These are phyloP conservation scores for Saussurea involucrata DNA, from an alignment of 129 eudicot species.

Conservation along the genomic window DNA sequence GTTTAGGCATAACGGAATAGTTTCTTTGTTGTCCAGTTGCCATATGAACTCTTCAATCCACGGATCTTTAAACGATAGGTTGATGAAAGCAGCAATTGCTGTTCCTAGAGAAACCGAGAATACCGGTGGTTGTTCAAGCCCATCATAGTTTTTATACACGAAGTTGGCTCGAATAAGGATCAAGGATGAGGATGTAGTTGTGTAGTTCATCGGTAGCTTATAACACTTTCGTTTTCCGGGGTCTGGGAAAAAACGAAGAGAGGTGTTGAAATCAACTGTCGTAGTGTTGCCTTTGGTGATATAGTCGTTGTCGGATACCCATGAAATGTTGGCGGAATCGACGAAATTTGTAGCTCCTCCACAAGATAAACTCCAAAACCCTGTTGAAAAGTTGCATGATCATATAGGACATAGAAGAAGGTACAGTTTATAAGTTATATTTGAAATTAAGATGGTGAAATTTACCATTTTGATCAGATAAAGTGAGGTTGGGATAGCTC, in stretches of 20 bases:
- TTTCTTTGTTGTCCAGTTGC: conserved; percentile 49
- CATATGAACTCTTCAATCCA: conserved; percentile 87
- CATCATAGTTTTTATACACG: conserved; percentile 82
- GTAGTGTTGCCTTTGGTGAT: conserved; percentile 51
- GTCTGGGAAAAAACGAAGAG: conserved; percentile 77
- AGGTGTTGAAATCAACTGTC: conserved; percentile 29
- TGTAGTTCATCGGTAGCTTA: conserved; percentile 49
- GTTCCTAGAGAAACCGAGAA: conserved; percentile 81
- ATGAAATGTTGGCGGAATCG: conserved; percentile 76
- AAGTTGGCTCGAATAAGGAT: conserved; percentile 62
- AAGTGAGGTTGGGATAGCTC: conserved; percentile 17
- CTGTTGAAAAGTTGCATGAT: conserved; percentile 38
- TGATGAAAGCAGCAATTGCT: conserved; percentile 45
- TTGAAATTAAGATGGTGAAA: neutral
- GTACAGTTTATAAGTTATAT: neutral
- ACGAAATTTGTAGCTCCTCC: conserved; percentile 60
- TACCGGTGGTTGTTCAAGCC: conserved; percentile 59
- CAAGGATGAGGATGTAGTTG: conserved; percentile 29
- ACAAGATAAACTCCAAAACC: conserved; percentile 86
- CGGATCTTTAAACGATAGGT: conserved; percentile 62
- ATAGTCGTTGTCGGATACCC: conserved; percentile 62
- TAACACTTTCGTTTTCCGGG: conserved; percentile 62
- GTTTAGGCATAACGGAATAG: conserved; percentile 56
- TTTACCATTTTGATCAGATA: conserved; percentile 63
- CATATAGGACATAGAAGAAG: neutral